Evolutionary conservation across 2,329 filamentous ascomycete species (phyloP).

Genomic region (Aspergillus sergii): DNA sequence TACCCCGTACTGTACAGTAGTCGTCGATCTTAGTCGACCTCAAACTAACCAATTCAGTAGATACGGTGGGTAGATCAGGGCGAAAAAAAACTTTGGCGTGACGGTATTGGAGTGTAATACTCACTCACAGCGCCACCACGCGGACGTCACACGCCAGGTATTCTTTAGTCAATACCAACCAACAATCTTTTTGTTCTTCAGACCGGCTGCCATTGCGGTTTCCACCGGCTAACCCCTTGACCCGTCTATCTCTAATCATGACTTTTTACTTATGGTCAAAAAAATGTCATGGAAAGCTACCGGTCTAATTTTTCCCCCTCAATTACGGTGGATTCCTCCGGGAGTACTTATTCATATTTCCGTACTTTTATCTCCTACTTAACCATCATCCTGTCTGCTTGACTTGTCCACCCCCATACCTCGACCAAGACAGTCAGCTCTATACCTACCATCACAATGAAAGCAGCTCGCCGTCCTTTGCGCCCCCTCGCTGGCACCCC

Average conservation of each 20-base stretch:
- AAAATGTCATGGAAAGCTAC: not conserved
- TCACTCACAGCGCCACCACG: not conserved
- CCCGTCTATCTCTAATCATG: not conserved
- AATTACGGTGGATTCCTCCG: not conserved
- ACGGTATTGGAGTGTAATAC: not conserved
- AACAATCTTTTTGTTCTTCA: not conserved
- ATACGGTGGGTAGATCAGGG: not conserved
- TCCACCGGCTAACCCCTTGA: not conserved
- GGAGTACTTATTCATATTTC: not conserved
- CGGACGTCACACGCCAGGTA: not conserved
- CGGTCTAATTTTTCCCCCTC: not conserved
- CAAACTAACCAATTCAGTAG: not conserved
- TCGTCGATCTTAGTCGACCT: constrained; percentile 1
- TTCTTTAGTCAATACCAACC: constrained; percentile 1
- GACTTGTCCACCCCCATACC: not conserved
- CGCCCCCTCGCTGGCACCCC: constrained; percentile 20
- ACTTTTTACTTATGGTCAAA: not conserved
- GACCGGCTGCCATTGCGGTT: constrained; percentile 4
- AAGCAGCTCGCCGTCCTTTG: constrained; percentile 31
- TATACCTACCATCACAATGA: constrained; percentile 25
- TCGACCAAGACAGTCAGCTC: not conserved
- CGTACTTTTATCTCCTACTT: constrained; percentile 3
- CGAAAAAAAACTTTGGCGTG: not conserved
- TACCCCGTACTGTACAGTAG: not conserved
- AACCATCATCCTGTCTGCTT: not conserved